These are phyloP conservation scores for Ophiocordyceps camponoti-saundersi DNA, from an alignment of 2,329 filamentous ascomycete genomes.

Conservation along the genomic window DNA sequence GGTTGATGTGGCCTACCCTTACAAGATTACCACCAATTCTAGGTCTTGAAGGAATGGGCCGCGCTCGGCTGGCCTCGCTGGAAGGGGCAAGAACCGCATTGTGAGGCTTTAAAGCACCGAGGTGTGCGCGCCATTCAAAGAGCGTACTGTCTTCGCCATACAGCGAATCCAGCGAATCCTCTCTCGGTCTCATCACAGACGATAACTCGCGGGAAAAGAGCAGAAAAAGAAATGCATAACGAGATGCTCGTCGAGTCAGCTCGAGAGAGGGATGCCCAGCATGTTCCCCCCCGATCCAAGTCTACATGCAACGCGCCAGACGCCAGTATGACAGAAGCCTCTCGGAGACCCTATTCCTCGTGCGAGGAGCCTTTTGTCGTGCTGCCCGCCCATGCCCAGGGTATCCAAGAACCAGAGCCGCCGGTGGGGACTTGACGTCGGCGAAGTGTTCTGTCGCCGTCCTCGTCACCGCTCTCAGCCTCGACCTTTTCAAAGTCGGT, in stretches of 20 bases:
- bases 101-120: neutral
- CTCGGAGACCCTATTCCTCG: constrained; percentile 15
- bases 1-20: constrained; percentile 51
- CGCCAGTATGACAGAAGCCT: constrained; percentile 9
- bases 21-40: constrained; percentile 18
- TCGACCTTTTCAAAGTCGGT: constrained; percentile 83
- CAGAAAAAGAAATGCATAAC: too few relatives aligned
- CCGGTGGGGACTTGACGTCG: constrained; percentile 12
- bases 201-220: too few relatives aligned
- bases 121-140: too few relatives aligned
- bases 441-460: constrained; percentile 20
- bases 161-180: too few relatives aligned
- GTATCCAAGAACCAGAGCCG: constrained; percentile 22
- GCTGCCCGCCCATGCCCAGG: constrained; percentile 27
- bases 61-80: neutral
- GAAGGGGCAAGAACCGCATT: neutral
- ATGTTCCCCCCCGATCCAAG: neutral
- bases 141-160: too few relatives aligned
- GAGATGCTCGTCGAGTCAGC: too few relatives aligned
- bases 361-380: constrained; percentile 20
- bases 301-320: constrained; percentile 10
- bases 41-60: neutral
- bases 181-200: too few relatives aligned
- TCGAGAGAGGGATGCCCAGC: neutral
- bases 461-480: constrained; percentile 48